phyloP scores from a whole-genome alignment of 345 rosid genomes.

The Sapria himalayana region DNA sequence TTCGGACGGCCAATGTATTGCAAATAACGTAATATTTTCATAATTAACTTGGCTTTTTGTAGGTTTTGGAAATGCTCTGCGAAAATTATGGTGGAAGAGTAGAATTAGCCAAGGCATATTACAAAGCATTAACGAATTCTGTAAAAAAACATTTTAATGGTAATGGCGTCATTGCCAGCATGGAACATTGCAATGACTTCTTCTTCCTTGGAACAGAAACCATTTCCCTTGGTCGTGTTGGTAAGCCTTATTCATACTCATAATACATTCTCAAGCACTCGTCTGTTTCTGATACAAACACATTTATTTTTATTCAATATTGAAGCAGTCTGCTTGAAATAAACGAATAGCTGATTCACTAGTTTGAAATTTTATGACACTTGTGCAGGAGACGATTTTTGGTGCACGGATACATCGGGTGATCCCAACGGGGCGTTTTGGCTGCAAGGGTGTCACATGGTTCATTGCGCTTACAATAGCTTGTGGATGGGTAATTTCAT shows the following conservation, averaged over 20 bases:
- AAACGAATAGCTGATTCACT: too few relatives aligned
- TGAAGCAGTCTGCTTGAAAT: too few relatives aligned
- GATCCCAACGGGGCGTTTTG: constrained; percentile 90
- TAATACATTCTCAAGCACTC: too few relatives aligned
- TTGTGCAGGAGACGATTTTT: constrained; percentile 92
- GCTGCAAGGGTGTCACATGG: constrained; percentile 99
- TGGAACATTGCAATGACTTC: constrained; percentile 97
- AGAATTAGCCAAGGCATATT: constrained; percentile 71
- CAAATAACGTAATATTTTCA: too few relatives aligned
- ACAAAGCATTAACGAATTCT: constrained; percentile 51
- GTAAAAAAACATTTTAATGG: constrained; percentile 76
- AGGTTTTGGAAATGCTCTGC: constrained; percentile 74
- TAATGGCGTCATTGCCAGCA: constrained; percentile 89
- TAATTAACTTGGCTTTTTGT: too few relatives aligned
- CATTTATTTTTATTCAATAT: too few relatives aligned
- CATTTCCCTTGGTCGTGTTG: constrained; percentile 91
- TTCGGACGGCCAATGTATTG: too few relatives aligned
- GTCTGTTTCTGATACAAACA: too few relatives aligned
- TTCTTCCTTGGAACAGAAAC: constrained; percentile 94
- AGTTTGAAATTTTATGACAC: too few relatives aligned
- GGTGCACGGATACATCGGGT: constrained; percentile 97
- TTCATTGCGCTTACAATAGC: constrained; percentile 96
- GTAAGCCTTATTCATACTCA: too few relatives aligned
- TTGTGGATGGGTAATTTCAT: constrained; percentile 98
- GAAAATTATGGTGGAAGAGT: constrained; percentile 89